Conservation (phyloP, 78 protist species). For the Thecamonas trahens region DNA sequence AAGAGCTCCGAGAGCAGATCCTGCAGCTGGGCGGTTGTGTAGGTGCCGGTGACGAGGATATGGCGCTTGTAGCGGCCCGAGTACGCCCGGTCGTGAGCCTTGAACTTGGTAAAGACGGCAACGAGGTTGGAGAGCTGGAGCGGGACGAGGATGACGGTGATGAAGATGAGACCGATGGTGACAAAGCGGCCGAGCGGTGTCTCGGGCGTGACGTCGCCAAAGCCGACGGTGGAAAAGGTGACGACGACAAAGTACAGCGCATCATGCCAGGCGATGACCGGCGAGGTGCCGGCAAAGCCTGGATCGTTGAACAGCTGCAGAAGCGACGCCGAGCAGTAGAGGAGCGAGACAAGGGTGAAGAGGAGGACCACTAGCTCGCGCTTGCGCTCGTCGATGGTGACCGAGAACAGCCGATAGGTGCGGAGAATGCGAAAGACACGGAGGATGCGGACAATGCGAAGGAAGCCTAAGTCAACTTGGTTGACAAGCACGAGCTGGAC, state of each 20-base stretch:
- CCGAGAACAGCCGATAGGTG: neutral
- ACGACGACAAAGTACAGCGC: constrained; percentile 30
- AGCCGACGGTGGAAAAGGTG: constrained; percentile 48
- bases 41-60: neutral
- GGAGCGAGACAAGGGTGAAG: constrained; percentile 16
- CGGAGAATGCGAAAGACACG: constrained; percentile 7
- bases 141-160: no score
- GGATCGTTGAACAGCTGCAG: constrained; percentile 2
- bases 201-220: constrained; percentile 38
- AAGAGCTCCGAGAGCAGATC: neutral
- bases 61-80: neutral
- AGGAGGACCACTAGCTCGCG: neutral
- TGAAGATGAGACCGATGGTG: no score
- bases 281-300: neutral
- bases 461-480: neutral
- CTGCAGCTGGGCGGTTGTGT: neutral
- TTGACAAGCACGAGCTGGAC: neutral
- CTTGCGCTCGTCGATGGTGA: neutral
- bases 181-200: constrained; percentile 23
- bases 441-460: neutral
- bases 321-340: neutral
- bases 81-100: neutral
- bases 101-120: neutral
- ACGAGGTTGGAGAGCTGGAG: constrained; percentile 1
- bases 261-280: constrained; percentile 5